These are phyloP conservation scores for Wickerhamiella slavikovae DNA, from an alignment of 805 yeast species.

Conservation along the genomic window DNA sequence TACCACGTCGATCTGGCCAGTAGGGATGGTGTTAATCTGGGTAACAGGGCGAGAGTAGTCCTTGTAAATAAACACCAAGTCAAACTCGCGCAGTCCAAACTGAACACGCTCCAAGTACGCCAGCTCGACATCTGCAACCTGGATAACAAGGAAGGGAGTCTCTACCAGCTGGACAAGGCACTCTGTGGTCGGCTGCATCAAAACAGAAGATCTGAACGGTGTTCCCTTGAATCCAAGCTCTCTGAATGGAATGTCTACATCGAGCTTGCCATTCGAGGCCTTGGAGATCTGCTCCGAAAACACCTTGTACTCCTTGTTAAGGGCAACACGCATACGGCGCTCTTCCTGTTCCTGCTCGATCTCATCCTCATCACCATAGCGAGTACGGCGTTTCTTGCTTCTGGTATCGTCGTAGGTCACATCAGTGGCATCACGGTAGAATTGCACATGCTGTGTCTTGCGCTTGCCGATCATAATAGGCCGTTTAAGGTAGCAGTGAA, in stretches of 20 bases:
- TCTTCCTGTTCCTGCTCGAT: constrained; percentile 97
- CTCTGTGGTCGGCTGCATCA: constrained; percentile 92
- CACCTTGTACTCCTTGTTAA: constrained; percentile 77
- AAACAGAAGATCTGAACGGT: constrained; percentile 82
- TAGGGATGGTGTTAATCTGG: constrained; percentile 87
- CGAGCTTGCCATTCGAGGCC: constrained; percentile 62
- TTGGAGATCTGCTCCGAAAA: constrained; percentile 86
- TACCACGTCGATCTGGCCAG: constrained; percentile 75
- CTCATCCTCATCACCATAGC: constrained; percentile 97
- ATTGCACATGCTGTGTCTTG: constrained; percentile 87
- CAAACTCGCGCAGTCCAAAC: constrained; percentile 90
- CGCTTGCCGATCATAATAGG: constrained; percentile 93
- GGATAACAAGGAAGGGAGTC: constrained; percentile 84
- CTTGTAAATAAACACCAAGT: constrained; percentile 87
- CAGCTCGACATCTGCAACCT: constrained; percentile 78
- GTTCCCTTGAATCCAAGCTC: constrained; percentile 96
- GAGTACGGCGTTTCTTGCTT: constrained; percentile 60
- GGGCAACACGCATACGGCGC: constrained; percentile 70
- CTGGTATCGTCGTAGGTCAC: constrained; percentile 95
- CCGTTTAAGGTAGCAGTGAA: constrained; percentile 78
- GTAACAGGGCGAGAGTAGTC: constrained; percentile 76
- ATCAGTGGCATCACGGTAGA: constrained; percentile 91
- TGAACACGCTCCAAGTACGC: constrained; percentile 95
- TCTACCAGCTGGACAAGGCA: constrained; percentile 86
- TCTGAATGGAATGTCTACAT: constrained; percentile 84